A percentile compares a stretch with the other conserved stretches of the same genome.
These are phyloP conservation scores for Aspergillus thermomutatus DNA, from an alignment of 2,329 filamentous ascomycete genomes.

Conservation along the genomic window DNA sequence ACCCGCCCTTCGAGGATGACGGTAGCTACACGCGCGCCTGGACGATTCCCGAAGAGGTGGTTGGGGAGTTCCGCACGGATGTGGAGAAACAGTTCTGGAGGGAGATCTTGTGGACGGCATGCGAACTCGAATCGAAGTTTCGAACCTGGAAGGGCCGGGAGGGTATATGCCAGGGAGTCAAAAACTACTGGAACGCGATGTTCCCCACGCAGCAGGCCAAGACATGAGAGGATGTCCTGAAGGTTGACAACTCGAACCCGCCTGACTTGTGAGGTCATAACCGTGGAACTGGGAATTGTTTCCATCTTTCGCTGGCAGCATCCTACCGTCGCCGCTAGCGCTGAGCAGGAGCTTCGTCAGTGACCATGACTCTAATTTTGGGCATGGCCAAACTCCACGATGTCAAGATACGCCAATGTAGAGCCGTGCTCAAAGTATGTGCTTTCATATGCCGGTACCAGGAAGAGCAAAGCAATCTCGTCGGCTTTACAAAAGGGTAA, in stretches of 20 bases:
- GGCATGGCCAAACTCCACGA: not conserved
- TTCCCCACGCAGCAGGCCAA: constrained; percentile 16
- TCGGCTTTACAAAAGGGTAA: not conserved
- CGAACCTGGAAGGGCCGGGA: constrained; percentile 30
- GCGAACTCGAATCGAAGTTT: constrained; percentile 34
- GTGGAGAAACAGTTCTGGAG: constrained; percentile 38
- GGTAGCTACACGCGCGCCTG: constrained; percentile 32
- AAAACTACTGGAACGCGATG: constrained; percentile 34
- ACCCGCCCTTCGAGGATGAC: constrained; percentile 27
- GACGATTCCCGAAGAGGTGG: constrained; percentile 28
- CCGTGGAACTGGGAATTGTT: too few species aligned
- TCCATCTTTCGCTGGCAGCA: not conserved
- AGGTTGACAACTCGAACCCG: not conserved
- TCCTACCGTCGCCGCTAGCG: too few species aligned
- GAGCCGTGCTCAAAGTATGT: not conserved
- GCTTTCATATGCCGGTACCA: not conserved
- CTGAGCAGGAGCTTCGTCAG: not conserved
- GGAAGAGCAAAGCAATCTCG: not conserved
- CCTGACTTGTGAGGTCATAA: not conserved
- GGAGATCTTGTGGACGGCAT: constrained; percentile 38
- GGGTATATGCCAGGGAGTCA: constrained; percentile 31
- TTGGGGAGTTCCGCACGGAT: constrained; percentile 32
- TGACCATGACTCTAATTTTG: not conserved
- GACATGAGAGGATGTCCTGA: not conserved
- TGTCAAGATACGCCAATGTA: not conserved